Evolutionary conservation across 2,329 filamentous ascomycete species (phyloP), one percentile per base, ranked within the genome.

Genomic region (Cladophialophora carrionii): DNA sequence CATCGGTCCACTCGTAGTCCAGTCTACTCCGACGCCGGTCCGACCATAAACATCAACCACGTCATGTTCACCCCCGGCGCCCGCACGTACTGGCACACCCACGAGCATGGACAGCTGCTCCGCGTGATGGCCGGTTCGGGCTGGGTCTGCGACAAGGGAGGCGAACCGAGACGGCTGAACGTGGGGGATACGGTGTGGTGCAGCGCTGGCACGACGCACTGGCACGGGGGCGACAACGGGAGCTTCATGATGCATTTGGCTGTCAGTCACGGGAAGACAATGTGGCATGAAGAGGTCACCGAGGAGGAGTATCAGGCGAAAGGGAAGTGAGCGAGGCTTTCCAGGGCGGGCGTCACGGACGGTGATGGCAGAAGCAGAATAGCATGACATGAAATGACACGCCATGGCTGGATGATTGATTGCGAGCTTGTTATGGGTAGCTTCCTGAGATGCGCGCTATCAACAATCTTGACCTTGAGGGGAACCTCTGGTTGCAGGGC

Each of bases 11-110:
- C 48, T 20, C 22, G 24, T 20, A 54, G 52, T 65, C 66, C 64
- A 7, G 66, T 73, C 46, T 60, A 72, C 66, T 61, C 51, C 34
- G 72, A 72, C 46, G 48, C 57, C 34, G 72, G 72, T 4, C 57
- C 57, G n/a, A 55, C 34, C 59, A 74, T 76, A 68, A 72, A 72
- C 49, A 74, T 76, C 43, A 70, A 72, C 66, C 75, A 79, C 52
- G 78, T 81, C 58, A 79, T 73, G 46, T 81, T 81, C 67, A 76
- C 77, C 0, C 78, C 79, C 7, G 77, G 79, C 57, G 76, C 79
- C 0, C 75, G 79, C 22, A 81, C 79, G 4, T 73, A 79, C 71
- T 81, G 80, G 80, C 79, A 81, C 71, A 76, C 73, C 0, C 80
- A 82, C 67, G 77, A 79, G 57, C 72, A 75, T n/a, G 80, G 79